These are phyloP conservation scores for Xylaria sp. DNA, from an alignment of 2,329 filamentous ascomycete species.

Conservation along the genomic window DNA sequence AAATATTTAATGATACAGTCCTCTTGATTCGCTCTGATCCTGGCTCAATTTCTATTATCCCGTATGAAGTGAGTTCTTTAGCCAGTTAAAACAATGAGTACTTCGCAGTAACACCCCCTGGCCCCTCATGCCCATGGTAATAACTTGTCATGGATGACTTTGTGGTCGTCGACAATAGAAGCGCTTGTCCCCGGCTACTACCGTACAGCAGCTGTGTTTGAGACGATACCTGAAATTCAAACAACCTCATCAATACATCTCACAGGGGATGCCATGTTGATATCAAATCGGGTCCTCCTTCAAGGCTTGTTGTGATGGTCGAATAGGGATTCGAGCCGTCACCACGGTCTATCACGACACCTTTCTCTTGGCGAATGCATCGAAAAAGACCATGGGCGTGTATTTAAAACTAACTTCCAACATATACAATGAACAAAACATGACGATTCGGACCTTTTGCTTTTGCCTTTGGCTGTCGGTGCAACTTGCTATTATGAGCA, in stretches of 20 bases:
- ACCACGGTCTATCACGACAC: background rate
- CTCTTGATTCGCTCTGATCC: background rate
- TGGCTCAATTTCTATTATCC: background rate
- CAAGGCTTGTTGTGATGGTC: slow-evolving; percentile 2
- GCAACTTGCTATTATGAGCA: background rate
- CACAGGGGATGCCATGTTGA: background rate
- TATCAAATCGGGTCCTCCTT: background rate
- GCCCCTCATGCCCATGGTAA: background rate
- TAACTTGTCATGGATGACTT: background rate
- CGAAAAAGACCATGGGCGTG: background rate
- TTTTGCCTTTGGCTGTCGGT: background rate
- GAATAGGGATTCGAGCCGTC: slow-evolving; percentile 25
- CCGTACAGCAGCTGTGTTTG: background rate
- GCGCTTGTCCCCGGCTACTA: background rate
- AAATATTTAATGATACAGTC: background rate
- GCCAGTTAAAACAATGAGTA: background rate
- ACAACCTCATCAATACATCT: background rate
- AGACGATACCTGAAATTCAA: background rate
- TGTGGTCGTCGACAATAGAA: background rate
- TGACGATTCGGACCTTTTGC: background rate
- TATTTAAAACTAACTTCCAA: background rate
- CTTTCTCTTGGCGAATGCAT: background rate
- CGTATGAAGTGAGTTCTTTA: background rate
- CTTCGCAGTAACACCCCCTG: background rate
- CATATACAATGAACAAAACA: background rate